Conservation (phyloP, 2,329 filamentous ascomycete genomes). For the Aureobasidium sp. region DNA sequence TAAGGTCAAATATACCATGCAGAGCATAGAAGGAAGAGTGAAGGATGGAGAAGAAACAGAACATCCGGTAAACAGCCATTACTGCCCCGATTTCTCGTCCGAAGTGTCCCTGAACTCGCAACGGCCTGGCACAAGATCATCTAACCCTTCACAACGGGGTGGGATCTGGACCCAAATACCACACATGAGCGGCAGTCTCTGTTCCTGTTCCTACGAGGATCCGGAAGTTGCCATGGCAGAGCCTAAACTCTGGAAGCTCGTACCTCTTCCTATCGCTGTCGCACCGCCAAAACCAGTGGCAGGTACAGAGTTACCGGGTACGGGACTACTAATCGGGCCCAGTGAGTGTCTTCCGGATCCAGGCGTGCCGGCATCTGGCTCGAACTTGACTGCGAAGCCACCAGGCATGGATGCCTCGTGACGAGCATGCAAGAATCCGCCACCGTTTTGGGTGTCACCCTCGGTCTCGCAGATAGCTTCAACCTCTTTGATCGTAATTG, state of each 20-base stretch:
- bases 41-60: background rate
- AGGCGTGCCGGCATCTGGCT: slow-evolving; percentile 23
- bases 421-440: slow-evolving; percentile 70
- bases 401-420: slow-evolving; percentile 31
- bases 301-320: slow-evolving; percentile 35
- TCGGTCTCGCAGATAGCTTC: slow-evolving; percentile 84
- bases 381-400: slow-evolving; percentile 35
- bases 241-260: slow-evolving; percentile 8
- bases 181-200: background rate
- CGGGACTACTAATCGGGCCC: slow-evolving; percentile 41
- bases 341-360: slow-evolving; percentile 24
- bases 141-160: background rate
- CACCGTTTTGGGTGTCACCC: slow-evolving; percentile 76
- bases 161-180: background rate
- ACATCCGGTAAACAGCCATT: background rate
- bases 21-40: background rate
- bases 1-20: background rate
- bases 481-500: slow-evolving; percentile 57
- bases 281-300: slow-evolving; percentile 14
- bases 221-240: slow-evolving; percentile 6
- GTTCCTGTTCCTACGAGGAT: background rate
- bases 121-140: background rate
- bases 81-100: background rate
- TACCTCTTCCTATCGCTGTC: background rate
- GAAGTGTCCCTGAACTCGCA: background rate